These are phyloP conservation scores for Tolypocladium ophioglossoides DNA, from an alignment of 2,329 filamentous ascomycete genomes.

Conservation along the genomic window DNA sequence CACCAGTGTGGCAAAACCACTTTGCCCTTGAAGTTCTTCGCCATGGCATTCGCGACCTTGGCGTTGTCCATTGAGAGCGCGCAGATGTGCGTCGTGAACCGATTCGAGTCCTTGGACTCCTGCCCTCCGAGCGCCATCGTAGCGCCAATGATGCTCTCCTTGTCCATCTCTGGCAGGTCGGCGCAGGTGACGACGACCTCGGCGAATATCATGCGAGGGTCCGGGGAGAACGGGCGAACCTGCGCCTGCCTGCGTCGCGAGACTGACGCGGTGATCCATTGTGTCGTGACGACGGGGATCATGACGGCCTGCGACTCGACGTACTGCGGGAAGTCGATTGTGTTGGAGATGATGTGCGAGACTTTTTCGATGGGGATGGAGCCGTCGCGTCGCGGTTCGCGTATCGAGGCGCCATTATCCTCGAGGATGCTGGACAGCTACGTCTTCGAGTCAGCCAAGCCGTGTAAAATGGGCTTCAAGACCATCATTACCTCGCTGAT, in stretches of 20 bases:
- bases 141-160: constrained; percentile 84
- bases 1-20: constrained; percentile 92
- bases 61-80: constrained; percentile 66
- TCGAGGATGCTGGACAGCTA: constrained; percentile 32
- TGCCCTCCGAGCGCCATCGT: constrained; percentile 83
- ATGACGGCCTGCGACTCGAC: constrained; percentile 61
- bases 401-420: constrained; percentile 39
- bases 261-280: constrained; percentile 69
- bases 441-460: constrained; percentile 3
- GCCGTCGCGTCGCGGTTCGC: constrained; percentile 36
- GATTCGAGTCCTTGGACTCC: constrained; percentile 61
- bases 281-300: constrained; percentile 72
- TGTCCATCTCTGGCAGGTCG: constrained; percentile 75
- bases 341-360: constrained; percentile 55
- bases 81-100: constrained; percentile 78
- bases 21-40: constrained; percentile 61
- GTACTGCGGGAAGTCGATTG: constrained; percentile 88
- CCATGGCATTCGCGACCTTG: constrained; percentile 52
- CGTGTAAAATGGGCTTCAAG: neutral
- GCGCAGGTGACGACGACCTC: constrained; percentile 74
- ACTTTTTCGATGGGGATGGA: constrained; percentile 35
- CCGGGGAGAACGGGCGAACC: constrained; percentile 77
- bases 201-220: constrained; percentile 82
- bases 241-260: constrained; percentile 60
- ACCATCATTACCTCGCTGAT: constrained; percentile 26